Base-by-base conservation (phyloP, 2,329 filamentous ascomycete species). In the Claviceps citrina region DNA sequence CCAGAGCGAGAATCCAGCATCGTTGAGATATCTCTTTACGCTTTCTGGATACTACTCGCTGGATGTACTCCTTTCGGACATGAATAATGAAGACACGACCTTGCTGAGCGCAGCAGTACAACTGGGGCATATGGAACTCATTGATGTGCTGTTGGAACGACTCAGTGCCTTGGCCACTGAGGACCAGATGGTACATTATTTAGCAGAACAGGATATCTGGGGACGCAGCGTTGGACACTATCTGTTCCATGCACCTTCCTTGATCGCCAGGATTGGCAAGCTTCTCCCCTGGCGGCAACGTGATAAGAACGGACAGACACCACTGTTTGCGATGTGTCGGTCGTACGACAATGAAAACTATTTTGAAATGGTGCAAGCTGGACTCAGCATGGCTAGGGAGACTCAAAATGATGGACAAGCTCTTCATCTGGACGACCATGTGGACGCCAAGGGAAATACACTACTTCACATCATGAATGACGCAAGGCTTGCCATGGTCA, bases 241-340 rank as follows among this genome's bases (percentile, higher is more conserved):
- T 57, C 69, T 98, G 13, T 98, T 98, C 63, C 83, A 94, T 53
- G 80, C 84, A 7, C 91, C 91, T 2, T 70, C 73, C 39, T 66
- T 98, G 16, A 91, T 98, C 48, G 64, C 68, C 33, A 71, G 73
- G 40, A 79, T 96, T 44, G 87, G 86, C 2, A 70, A 72, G 44
- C 62, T 89, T 47, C 66, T 98, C 39, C 83, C 85, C 7, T 98
- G 91, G 91, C 74, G 77, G 43, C 76, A 93, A 58, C 85, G 81
- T 49, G 91, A 98, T 59, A 93, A 86, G 57, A 95, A 96, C 54
- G 91, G 91, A 0, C 91, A 96, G 60, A 98, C 93, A n/a, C 93
- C 91, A 2, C 65, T 98, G 7, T 96, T 98, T 57, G 91, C 91
- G 2, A 68, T 96, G 1, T 96, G 87, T 57, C 77, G 91, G 50